Evolutionary conservation across 2,329 filamentous ascomycete genomes (phyloP).

Genomic region (Fusarium citri): DNA sequence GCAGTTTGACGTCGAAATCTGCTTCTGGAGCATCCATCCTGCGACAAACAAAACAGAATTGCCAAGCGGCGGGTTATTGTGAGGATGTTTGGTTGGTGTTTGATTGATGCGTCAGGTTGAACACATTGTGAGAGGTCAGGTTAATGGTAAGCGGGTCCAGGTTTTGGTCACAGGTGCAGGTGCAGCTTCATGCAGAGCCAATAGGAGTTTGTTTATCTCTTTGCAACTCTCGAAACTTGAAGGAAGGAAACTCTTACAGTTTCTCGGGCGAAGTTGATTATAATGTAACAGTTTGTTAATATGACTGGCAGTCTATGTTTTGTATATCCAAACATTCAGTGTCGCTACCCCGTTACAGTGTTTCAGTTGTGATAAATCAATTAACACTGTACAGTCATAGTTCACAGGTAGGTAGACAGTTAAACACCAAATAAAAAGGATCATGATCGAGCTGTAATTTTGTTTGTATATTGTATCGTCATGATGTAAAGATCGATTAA

Average conservation of each 20-base stretch:
- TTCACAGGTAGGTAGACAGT: background rate
- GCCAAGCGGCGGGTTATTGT: background rate
- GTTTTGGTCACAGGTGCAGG: background rate
- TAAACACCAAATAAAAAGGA: background rate
- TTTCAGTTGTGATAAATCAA: background rate
- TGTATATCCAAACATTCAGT: background rate
- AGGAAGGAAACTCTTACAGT: background rate
- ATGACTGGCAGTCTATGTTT: background rate
- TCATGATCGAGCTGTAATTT: background rate
- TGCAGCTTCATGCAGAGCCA: conserved; percentile 2
- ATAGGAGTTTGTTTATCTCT: background rate
- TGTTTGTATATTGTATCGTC: background rate
- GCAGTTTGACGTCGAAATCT: conserved; percentile 71
- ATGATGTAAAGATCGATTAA: conserved; percentile 14
- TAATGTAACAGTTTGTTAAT: background rate
- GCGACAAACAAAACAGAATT: background rate
- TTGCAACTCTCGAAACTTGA: background rate
- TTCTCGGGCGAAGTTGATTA: background rate
- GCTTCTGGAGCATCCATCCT: conserved; percentile 70
- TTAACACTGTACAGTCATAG: background rate
- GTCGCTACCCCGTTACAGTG: background rate
- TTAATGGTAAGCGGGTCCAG: conserved; percentile 29
- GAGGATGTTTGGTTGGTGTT: background rate
- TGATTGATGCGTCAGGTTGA: conserved; percentile 3
- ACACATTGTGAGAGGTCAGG: conserved; percentile 20